phyloP scores from a whole-genome alignment of 148 eudicot species.

The Pouteria glomerata region DNA sequence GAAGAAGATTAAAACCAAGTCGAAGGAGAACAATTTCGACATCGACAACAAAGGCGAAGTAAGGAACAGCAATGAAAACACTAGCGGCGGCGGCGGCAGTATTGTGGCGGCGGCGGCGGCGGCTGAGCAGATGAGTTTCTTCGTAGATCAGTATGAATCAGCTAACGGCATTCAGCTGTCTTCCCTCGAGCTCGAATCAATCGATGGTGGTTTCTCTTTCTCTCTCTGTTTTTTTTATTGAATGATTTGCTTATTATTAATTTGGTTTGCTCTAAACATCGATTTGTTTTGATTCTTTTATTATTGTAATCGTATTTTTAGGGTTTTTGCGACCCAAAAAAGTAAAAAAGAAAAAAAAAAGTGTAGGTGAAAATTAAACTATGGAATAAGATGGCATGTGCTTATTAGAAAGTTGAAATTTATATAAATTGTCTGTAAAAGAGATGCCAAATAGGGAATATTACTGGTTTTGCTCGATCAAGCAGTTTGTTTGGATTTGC shows the following conservation, averaged over 20 bases:
- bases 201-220: conserved; percentile 38
- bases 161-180: conserved; percentile 58
- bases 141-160: conserved; percentile 56
- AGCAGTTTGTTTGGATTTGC: conserved; percentile 27
- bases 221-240: background rate
- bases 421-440: background rate
- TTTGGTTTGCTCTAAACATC: background rate
- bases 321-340: too few species aligned
- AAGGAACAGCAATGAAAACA: too few species aligned
- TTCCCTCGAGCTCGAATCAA: conserved; percentile 67
- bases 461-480: background rate
- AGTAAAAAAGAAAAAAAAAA: too few species aligned
- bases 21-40: conserved; percentile 4
- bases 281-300: background rate
- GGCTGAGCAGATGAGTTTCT: conserved; percentile 50
- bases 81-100: background rate
- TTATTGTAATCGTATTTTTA: background rate
- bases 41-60: too few species aligned
- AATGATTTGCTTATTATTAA: background rate
- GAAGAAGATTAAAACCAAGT: conserved; percentile 11
- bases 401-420: background rate
- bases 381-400: background rate
- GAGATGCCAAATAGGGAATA: background rate
- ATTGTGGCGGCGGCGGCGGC: conserved; percentile 19
- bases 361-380: too few species aligned